Evolutionary conservation across 148 eudicot species (phyloP).

Genomic region (Pouteria glomerata): DNA sequence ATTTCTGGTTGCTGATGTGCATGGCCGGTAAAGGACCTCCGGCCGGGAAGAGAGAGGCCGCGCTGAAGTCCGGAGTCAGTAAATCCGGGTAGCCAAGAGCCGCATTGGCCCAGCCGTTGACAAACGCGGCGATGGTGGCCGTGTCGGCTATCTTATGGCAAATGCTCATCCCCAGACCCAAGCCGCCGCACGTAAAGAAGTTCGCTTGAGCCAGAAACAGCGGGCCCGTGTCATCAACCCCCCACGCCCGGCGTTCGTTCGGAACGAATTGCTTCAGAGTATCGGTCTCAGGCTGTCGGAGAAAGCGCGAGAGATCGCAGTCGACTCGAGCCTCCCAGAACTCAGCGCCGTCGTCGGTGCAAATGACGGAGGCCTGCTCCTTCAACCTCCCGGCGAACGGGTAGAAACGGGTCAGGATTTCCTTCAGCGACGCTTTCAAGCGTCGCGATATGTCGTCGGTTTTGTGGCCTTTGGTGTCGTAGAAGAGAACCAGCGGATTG

Average conservation of each 20-base stretch:
- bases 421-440: not conserved
- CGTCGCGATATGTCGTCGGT: not conserved
- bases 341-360: slow-evolving; percentile 22
- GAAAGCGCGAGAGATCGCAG: not conserved
- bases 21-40: not conserved
- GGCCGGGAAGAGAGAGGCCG: not conserved
- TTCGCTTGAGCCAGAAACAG: slow-evolving; percentile 14
- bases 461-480: not conserved
- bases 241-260: not conserved
- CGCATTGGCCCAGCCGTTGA: slow-evolving; percentile 9
- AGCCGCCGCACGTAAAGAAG: slow-evolving; percentile 17
- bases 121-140: not conserved
- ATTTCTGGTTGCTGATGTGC: no score
- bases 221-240: not conserved
- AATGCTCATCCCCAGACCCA: slow-evolving; percentile 2
- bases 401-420: not conserved
- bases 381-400: slow-evolving; percentile 11
- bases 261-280: slow-evolving; percentile 3
- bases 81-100: not conserved
- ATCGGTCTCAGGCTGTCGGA: slow-evolving; percentile 6
- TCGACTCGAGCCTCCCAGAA: slow-evolving; percentile 13
- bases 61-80: not conserved
- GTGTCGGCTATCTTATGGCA: slow-evolving; percentile 13
- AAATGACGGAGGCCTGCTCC: not conserved
- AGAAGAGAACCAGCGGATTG: not conserved